phyloP scores from a whole-genome alignment of 768 basidiomycete species.

The Tulasnella sp. region DNA sequence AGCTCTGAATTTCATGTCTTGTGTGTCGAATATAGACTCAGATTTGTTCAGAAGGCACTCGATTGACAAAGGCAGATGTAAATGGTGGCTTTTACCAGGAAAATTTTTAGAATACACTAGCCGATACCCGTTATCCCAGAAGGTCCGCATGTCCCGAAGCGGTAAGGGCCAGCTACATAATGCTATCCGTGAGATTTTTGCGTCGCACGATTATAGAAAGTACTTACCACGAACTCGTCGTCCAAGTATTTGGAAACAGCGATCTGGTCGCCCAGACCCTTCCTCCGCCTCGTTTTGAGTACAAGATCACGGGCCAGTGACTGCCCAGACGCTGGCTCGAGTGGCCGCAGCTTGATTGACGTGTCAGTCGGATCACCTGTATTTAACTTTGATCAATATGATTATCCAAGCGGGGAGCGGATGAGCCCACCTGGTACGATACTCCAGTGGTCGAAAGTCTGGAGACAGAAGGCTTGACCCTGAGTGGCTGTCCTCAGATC shows the following conservation, averaged over 20 bases:
- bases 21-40: not conserved
- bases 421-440: slow-evolving; percentile 80
- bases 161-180: slow-evolving; percentile 73
- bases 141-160: slow-evolving; percentile 95
- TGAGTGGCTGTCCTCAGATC: slow-evolving; percentile 96
- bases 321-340: slow-evolving; percentile 97
- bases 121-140: slow-evolving; percentile 46
- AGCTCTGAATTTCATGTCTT: not conserved
- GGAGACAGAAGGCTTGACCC: slow-evolving; percentile 97
- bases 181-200: slow-evolving; percentile 25
- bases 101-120: not conserved
- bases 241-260: slow-evolving; percentile 96
- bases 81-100: not conserved
- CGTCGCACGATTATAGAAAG: not conserved
- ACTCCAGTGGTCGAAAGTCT: slow-evolving; percentile 98
- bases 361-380: slow-evolving; percentile 96
- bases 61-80: not conserved
- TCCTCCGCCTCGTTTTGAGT: slow-evolving; percentile 91
- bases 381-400: not conserved
- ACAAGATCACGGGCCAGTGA: slow-evolving; percentile 91
- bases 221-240: slow-evolving; percentile 87
- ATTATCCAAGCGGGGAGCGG: not conserved
- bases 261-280: slow-evolving; percentile 95
- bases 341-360: slow-evolving; percentile 88
- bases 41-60: not conserved